Base-by-base conservation (phyloP, 2,329 filamentous ascomycete genomes). In the Plectosphaerella plurivora region DNA sequence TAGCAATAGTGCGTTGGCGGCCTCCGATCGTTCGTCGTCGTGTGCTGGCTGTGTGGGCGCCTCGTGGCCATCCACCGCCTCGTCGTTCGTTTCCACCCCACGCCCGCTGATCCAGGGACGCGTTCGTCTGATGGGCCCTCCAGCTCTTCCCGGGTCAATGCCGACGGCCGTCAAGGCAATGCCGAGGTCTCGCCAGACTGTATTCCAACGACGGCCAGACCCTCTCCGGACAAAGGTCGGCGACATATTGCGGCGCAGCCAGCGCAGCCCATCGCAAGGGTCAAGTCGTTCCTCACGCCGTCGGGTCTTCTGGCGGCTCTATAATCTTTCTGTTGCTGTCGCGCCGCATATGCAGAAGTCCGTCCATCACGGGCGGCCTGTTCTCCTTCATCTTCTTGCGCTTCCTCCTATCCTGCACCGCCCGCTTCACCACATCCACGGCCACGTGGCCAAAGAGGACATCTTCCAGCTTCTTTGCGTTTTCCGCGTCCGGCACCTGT, bases 401-500 rank as follows among this genome's bases (percentile, higher is more conserved):
- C 6, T 46, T 18, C 1, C 48, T 48, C 5, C 55, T 53, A 5
- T 58, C 57, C 7, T 37, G 36, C 9, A 52, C 51, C 11, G 53
- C 51, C 22, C 55, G 46, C 37, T 42, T 54, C n/a, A 39, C 46
- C 16, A 44, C 44, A 22, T 55, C 55, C 47, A 51, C 14, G 1
- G 56, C 50, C 45, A 54, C 54, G 28, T 41, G 46, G 28, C 56
- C 56, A 18, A 58, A 55, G 1, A 58, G 52, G 24, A 56, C 45
- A 5, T 58, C 56, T 33, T 64, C 62, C 16, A 67, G 49, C 15
- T 61, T 60, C 51, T 55, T 55, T 36, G 49, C 51, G 39, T 47
- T 55, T 24, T 51, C 54, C 16, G 57, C 56, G 42, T 58, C 57
- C 25, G 59, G 55, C 45, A 56, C 50, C 55, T 61, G 59, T 9